A percentile compares a stretch with the other conserved stretches of the same genome.
These are phyloP conservation scores for Psilocybe sp. DNA, from an alignment of 768 basidiomycete species.

Conservation along the genomic window DNA sequence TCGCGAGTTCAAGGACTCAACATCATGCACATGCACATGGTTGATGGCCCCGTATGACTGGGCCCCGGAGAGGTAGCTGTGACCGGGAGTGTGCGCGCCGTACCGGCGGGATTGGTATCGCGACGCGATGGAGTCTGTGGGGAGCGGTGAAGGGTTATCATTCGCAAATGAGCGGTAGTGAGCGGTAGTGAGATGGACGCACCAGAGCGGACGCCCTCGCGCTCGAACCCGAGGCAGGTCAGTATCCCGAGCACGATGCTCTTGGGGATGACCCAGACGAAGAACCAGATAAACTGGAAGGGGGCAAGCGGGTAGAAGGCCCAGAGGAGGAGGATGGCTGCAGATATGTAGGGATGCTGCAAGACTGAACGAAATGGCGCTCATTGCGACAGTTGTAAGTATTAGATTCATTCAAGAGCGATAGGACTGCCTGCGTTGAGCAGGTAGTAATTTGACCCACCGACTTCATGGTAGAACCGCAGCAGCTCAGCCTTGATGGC, in stretches of 20 bases:
- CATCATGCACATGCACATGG: too few relatives aligned
- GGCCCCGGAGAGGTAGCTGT: constrained; percentile 4
- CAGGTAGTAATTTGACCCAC: constrained; percentile 7
- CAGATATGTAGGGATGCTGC: constrained; percentile 14
- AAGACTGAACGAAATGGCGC: constrained; percentile 7
- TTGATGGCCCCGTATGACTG: constrained; percentile 12
- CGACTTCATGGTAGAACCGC: constrained; percentile 14
- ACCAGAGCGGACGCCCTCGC: constrained; percentile 12
- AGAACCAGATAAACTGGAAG: constrained; percentile 14
- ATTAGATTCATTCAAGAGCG: too few relatives aligned
- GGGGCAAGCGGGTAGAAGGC: constrained; percentile 18
- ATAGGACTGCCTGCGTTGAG: not conserved
- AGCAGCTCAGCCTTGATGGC: constrained; percentile 9
- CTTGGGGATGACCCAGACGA: constrained; percentile 14
- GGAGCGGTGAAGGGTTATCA: too few relatives aligned
- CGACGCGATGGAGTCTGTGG: constrained; percentile 11
- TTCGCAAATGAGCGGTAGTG: too few relatives aligned
- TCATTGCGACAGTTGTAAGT: not conserved
- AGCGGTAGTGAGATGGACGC: not conserved
- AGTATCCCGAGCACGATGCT: constrained; percentile 12
- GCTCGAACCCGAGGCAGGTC: constrained; percentile 15
- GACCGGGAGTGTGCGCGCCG: constrained; percentile 3
- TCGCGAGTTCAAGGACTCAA: too few relatives aligned
- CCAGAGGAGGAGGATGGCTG: constrained; percentile 16
- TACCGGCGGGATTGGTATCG: constrained; percentile 13